Base-by-base conservation (phyloP, 1,284 basidiomycete species). In the Pholiota adiposa region DNA sequence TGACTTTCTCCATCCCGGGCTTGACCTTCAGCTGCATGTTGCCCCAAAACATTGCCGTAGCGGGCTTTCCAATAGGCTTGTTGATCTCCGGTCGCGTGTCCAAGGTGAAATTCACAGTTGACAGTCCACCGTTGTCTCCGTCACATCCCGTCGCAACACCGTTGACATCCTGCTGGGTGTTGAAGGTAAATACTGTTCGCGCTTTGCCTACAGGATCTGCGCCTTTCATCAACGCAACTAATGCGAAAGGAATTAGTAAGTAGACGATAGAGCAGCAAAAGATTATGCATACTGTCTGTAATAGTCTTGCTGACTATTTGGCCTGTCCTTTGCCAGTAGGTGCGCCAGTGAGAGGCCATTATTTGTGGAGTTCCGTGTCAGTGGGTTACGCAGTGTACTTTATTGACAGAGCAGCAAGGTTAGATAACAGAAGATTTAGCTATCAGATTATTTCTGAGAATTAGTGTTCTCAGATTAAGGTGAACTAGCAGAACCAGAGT, bases 41-140 rank as follows among this genome's bases (percentile, higher is more conserved):
- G 0, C 92, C 92, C 83, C 84, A 90, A 71, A 94, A 94, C 49
- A 84, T 80, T 2, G 77, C 90, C 1, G 83, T 87, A 60, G 83
- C 76, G 27, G 69, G 62, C 60, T 70, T 77, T 54, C 72, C 77
- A 34, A 80, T 78, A 34, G 69, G 69, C 23, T 63, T 59, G 62
- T 82, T 82, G 50, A 74, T 72, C 61, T 76, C 74, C 3, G 72
- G 76, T 1, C 74, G 72, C 36, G 81, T 76, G 66, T 89, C 86
- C 31, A 93, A 74, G 53, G 85, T 86, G 34, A 94, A 76, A 63
- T 88, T 72, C 7, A 85, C 87, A 0, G 87, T 88, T 3, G 93
- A 93, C n/a, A 83, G 83, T 1, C 95, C 95, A 1, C 94, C 94
- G 53, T 95, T 88, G 73, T 96, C 94, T 2, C 82, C 81, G 73